Evolutionary conservation across 1,284 basidiomycete genomes (phyloP), one percentile per base, ranked within the genome.

Genomic region (Gomphus sp.): DNA sequence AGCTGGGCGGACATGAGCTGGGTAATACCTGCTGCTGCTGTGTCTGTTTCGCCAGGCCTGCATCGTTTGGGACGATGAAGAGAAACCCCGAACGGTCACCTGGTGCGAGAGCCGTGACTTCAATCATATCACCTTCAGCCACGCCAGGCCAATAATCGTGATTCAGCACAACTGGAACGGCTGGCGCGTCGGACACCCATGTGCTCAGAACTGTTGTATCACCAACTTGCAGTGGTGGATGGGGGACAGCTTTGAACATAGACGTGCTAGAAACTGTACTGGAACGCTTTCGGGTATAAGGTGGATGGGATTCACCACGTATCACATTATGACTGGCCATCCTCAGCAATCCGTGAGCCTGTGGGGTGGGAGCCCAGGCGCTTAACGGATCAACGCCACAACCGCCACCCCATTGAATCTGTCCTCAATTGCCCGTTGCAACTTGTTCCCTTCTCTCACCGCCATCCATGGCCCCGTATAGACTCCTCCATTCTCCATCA

Each of bases 181-280:
- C 82, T 65, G 80, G 82, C n/a, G 76, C 66, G 62, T 89, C 85
- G 65, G 88, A 84, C 4, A 89, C 86, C 88, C 88, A 89, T 14
- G 78, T 76, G 47, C 81, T 85, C 39, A 90, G 72, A 0, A 77
- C 70, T 63, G 79, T 84, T 8, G 71, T 75, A 64, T 87, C 85
- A 14, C 87, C 87, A 33, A 80, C 65, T 65, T 77, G 76, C 12
- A 89, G 72, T 0, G 82, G 80, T 3, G 71, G 62, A n/a, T 73
- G 33, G 4, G 54, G 28, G 12, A 55, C 54, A 50, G 36, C 18
- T 18, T 41, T 57, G 39, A 57, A 57, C 12, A 57, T 43, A 2
- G 51, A 58, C 25, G 48, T 43, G 31, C 56, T 57, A 12, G 57
- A 58, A 18, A 58, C 50, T 33, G 57, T 58, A 41, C 57, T 58